Evolutionary conservation across 495 filamentous ascomycete species (phyloP), one percentile per base, ranked within the genome.

Genomic region (Trichoderma reesei): DNA sequence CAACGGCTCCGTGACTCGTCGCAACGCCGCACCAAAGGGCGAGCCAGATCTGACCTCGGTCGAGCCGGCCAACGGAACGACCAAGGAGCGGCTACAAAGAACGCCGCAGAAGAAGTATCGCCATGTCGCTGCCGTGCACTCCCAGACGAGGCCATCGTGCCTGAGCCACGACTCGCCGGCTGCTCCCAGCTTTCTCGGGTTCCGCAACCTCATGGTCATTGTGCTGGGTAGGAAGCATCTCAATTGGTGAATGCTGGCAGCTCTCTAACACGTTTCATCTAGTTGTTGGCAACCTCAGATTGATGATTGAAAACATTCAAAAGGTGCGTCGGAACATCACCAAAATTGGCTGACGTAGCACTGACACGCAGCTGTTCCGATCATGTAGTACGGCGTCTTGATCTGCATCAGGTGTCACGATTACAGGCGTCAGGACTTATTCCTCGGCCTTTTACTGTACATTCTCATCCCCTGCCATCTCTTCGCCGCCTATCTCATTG

Each of bases 241-340:
- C 34, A 3, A 9, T 1, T 2, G 36, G 26, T 20, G 36, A 61
- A 48, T 48, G 44, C n/a, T 3, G 8, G 13, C 18, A 34, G 31
- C 31, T 56, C 18, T 39, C 63, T 60, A 54, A 65, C 41, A 10
- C 10, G 37, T 33, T n/a, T n/a, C n/a, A 6, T 42, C 36, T 70
- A 90, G 91, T 97, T 68, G 92, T 92, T 54, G 91, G 92, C 71
- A 98, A 98, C 68, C 78, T 98, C 9, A 84, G 94, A 67, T 80
- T 98, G 66, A 86, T 98, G 65, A 90, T 98, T 68, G 94, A 98
- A 78, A 98, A 98, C 69, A 96, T 90, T 69, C 89, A 92, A 80
- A 98, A 98, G 81, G 91, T 91, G 68, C 68, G 76, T 65, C 3
- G 33, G 54, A 39, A 41, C 36, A 5, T 46, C n/a, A n/a, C n/a